Evolutionary conservation across 75 land plant species (phyloP), one percentile per base, ranked within the genome.

Genomic region (Pinus albicaulis): DNA sequence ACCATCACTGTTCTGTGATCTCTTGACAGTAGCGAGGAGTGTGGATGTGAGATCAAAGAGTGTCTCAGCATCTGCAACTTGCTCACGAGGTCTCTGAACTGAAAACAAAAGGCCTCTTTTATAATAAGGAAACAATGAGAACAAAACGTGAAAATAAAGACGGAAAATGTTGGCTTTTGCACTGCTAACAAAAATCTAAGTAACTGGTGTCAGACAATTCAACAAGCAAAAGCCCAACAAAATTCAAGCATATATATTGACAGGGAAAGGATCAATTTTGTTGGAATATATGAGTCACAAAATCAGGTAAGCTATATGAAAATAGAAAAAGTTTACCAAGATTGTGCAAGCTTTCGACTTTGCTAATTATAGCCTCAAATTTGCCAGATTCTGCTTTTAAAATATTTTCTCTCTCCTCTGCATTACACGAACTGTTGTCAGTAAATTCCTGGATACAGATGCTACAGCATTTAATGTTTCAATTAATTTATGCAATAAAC

Each of bases 1-100:
- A 20, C 93, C 90, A 52, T 61, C 82, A 59, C 81, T 78, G 7
- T 76, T 66, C 7, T 76, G 81, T 25, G 81, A 80, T 15, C 76
- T 80, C 75, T 82, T 89, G 7, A 91, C 87, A 69, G 84, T 84
- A 5, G 77, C 72, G 7, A 76, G 71, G 61, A 95, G 53, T 0
- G 84, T 76, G 20, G 73, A 80, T 16, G 93, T 57, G 26, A 95
- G 82, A 57, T 84, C 88, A 57, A 86, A 63, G 25, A 95, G 76
- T 36, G 92, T 87, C 68, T 92, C 93, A 57, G 98, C 98, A 86
- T 95, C 98, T 25, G 96, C 91, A 25, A 95, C 86, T 74, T 95
- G 98, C 64, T 95, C 98, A 64, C 96, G 80, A 7, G 98, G 96
- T 56, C 81, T 89, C 59, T 80, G 76, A 44, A 93, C 98, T 94